These are phyloP conservation scores for Salinomyces thailandicus DNA, from an alignment of 2,329 filamentous ascomycete species.

Conservation along the genomic window DNA sequence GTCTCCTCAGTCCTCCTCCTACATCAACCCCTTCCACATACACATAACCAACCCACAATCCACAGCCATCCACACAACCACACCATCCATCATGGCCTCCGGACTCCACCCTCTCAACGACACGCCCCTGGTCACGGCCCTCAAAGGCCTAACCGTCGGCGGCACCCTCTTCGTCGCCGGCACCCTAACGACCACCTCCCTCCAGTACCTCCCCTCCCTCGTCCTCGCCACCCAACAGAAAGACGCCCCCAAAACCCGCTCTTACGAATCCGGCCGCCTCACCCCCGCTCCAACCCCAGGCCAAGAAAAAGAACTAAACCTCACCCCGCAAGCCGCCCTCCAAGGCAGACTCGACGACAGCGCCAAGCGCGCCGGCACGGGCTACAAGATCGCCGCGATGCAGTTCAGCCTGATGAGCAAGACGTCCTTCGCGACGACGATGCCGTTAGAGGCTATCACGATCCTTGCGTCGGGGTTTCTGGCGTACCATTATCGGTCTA, in stretches of 20 bases:
- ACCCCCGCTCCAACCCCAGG: conserved; percentile 7
- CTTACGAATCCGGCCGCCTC: conserved; percentile 7
- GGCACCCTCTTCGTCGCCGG: conserved; percentile 13
- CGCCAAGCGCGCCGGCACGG: conserved; percentile 10
- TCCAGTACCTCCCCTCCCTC: conserved; percentile 15
- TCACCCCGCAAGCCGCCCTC: conserved; percentile 5
- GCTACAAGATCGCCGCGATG: conserved; percentile 19
- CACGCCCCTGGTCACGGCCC: conserved; percentile 5
- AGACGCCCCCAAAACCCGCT: not conserved
- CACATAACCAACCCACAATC: no score
- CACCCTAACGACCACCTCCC: conserved; percentile 12
- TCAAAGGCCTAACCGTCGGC: conserved; percentile 11
- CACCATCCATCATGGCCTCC: conserved; percentile 2
- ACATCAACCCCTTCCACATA: no score
- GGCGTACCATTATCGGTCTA: conserved; percentile 12
- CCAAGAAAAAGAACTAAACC: conserved; percentile 6
- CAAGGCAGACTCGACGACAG: conserved; percentile 5
- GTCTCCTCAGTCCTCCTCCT: no score
- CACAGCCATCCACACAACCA: no score
- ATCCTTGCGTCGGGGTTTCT: conserved; percentile 14
- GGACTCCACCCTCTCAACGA: conserved; percentile 2
- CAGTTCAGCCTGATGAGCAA: conserved; percentile 18
- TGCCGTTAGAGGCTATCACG: conserved; percentile 16
- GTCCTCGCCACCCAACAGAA: conserved; percentile 6
- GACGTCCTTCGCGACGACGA: conserved; percentile 12